phyloP scores from a whole-genome alignment of 768 basidiomycete genomes.

The Hirschioporus abietinus region DNA sequence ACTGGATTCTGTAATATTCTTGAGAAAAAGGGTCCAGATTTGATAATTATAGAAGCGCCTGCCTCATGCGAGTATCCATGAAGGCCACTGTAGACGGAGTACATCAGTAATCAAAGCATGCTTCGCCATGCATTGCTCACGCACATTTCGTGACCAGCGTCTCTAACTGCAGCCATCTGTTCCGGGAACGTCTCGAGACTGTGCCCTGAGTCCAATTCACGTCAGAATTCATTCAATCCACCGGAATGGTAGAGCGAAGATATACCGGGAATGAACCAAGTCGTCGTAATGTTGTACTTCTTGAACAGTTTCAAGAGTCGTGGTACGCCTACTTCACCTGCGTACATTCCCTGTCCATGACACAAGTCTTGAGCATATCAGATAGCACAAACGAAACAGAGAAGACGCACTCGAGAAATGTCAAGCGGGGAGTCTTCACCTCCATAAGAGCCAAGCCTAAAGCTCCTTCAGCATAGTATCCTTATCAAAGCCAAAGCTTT shows the following conservation, averaged over 20 bases:
- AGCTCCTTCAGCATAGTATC: neutral
- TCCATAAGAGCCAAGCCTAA: constrained; percentile 67
- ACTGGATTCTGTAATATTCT: constrained; percentile 45
- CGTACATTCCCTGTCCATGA: constrained; percentile 53
- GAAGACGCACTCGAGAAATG: constrained; percentile 49
- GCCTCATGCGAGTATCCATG: constrained; percentile 73
- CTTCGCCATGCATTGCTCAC: constrained; percentile 9
- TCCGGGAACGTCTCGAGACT: constrained; percentile 71
- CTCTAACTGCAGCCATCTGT: constrained; percentile 62
- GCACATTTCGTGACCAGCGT: constrained; percentile 69
- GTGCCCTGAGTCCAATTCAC: constrained; percentile 39
- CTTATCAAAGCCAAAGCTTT: neutral
- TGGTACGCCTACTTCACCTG: constrained; percentile 68
- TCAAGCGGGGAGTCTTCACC: constrained; percentile 69
- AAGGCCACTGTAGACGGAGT: constrained; percentile 40
- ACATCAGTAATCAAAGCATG: neutral
- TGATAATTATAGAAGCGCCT: neutral
- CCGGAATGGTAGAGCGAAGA: neutral
- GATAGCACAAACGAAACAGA: constrained; percentile 1
- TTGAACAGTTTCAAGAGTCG: constrained; percentile 66
- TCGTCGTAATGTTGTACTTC: constrained; percentile 63
- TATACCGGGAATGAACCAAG: constrained; percentile 72
- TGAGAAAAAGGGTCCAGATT: neutral
- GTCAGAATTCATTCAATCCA: neutral
- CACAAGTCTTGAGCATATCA: neutral